Base-by-base conservation (phyloP, 2,329 filamentous ascomycete genomes). In the Clarireedia homoeocarpa region DNA sequence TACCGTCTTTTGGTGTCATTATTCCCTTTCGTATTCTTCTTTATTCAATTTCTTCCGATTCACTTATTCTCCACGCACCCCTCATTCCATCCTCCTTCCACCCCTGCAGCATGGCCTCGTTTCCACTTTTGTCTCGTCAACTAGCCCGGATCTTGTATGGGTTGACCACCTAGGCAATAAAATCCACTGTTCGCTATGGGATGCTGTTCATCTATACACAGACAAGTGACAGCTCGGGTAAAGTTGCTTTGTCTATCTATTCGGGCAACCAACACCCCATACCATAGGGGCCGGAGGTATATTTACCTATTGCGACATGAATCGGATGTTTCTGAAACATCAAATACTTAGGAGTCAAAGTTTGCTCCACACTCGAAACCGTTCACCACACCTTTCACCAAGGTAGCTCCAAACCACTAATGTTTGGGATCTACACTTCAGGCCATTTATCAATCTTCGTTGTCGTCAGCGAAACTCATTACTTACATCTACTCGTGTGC, bases 381-480 rank as follows among this genome's bases (percentile, higher is more conserved):
- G 17, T 42, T 34, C 10, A 12, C 10, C 30, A 34, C 12, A 9
- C 2, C 30, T 14, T 34, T 34, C 30, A 12, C 30, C 10, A 34
- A 9, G 14, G 30, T 12, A 34, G 12, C 9, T 34, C 30, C 5
- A 34, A 34, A 34, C 30, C 10, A 5, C 30, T 12, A 34, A 14
- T 34, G 30, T 34, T 34, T 34, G 9, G 30, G 30, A 34, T 34
- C 10, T 34, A 20, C 30, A 34, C 30, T 34, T 34, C 30, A 14
- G 30, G 30, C 30, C 30, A 34, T 34, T 34, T 12, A 12, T 27
- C 12, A 12, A 12, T 34, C 1, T 4, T 39, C 26, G 24, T 23
- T 30, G 34, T 53, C 44, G 44, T 53, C 34, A 48, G 51, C 44
- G 51, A 53, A 53, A 53, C 44, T n/a, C 14, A 47, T 47, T 24